phyloP scores from a whole-genome alignment of 179 eudicot species.

The Gypsophila paniculata region DNA sequence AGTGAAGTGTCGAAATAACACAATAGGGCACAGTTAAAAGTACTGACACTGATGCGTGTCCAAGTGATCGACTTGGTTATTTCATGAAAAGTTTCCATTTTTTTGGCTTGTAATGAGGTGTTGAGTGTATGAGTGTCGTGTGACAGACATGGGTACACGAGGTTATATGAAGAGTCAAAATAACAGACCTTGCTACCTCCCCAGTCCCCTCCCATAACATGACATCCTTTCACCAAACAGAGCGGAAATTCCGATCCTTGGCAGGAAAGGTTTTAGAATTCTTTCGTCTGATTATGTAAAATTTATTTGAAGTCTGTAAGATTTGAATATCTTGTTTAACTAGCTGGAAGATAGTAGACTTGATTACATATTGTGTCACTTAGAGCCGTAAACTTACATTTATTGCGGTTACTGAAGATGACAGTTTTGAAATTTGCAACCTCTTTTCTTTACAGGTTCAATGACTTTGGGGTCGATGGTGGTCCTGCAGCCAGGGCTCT shows the following conservation, averaged over 20 bases:
- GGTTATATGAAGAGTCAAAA: too few relatives aligned
- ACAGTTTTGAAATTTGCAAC: background rate
- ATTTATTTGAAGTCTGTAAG: background rate
- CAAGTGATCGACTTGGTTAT: background rate
- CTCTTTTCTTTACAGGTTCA: constrained; percentile 38
- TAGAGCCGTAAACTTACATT: background rate
- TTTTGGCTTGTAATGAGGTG: too few relatives aligned
- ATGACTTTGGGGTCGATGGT: constrained; percentile 71
- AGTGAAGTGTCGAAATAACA: too few relatives aligned
- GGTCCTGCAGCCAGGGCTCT: constrained; percentile 71
- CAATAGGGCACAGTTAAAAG: too few relatives aligned
- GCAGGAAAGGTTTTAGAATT: background rate
- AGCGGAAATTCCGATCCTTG: background rate
- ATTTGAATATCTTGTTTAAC: background rate
- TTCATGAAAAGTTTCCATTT: too few relatives aligned
- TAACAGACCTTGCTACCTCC: too few relatives aligned
- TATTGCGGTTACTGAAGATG: background rate
- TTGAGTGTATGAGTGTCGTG: too few relatives aligned
- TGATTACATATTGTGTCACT: background rate
- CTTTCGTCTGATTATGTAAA: background rate
- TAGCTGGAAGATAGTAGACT: background rate
- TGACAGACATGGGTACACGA: too few relatives aligned
- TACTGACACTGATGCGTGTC: too few relatives aligned
- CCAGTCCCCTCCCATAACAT: too few relatives aligned
- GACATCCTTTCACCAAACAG: background rate